Evolutionary conservation across 345 rosid genomes (phyloP).

Genomic region (Psidium friedrichsthalianum): DNA sequence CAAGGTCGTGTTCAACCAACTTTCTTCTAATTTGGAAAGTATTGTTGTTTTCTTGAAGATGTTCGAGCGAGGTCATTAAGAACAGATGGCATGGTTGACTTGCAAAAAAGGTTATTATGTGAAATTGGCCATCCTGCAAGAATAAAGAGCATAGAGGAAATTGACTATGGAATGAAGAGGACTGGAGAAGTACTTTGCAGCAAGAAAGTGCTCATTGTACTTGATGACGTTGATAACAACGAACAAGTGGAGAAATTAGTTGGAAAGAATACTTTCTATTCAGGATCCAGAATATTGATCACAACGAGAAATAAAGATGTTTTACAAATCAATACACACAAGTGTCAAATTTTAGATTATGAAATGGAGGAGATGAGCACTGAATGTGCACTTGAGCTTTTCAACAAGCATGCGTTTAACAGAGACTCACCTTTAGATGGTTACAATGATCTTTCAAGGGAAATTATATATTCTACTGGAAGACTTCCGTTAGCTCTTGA

Average conservation of each 20-base stretch:
- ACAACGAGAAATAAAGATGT: neutral
- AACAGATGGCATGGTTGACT: neutral
- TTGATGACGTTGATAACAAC: neutral
- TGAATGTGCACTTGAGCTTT: neutral
- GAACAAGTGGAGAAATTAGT: neutral
- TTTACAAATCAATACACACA: neutral
- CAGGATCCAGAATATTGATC: neutral
- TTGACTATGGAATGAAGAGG: neutral
- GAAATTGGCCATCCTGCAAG: accelerated
- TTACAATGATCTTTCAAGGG: neutral
- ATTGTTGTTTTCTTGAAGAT: neutral
- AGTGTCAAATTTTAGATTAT: neutral
- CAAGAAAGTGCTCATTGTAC: neutral
- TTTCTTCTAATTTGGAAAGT: neutral
- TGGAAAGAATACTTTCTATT: neutral
- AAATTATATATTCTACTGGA: neutral
- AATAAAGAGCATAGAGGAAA: neutral
- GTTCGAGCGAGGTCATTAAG: neutral
- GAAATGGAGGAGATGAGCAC: neutral
- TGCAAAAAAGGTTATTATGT: neutral
- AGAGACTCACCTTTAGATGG: neutral
- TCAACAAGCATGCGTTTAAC: neutral
- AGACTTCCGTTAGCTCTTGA: slow-evolving; percentile 1
- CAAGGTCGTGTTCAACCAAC: neutral
- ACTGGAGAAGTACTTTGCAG: neutral